Conservation (phyloP, 768 basidiomycete species). For the Mycena indigotica region DNA sequence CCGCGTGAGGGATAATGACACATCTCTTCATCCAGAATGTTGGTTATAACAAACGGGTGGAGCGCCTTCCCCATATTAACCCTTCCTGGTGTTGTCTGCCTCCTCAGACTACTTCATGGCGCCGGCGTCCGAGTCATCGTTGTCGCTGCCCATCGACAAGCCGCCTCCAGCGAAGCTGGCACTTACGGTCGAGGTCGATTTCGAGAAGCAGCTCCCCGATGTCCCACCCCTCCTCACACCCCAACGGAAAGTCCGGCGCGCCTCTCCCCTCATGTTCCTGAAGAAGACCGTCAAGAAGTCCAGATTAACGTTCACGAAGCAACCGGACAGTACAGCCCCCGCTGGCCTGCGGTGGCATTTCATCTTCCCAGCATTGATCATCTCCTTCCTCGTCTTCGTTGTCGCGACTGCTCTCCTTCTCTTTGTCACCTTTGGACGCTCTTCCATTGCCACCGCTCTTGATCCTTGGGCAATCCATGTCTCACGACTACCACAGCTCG, state of each 20-base stretch:
- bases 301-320: conserved; percentile 10
- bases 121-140: too few species aligned
- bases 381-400: conserved; percentile 7
- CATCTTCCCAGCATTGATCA: conserved; percentile 14
- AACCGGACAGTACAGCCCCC: conserved; percentile 1
- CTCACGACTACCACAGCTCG: conserved; percentile 10
- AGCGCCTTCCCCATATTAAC: neutral
- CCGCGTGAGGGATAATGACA: neutral
- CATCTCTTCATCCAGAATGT: neutral
- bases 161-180: conserved; percentile 3
- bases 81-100: conserved; percentile 18
- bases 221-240: conserved; percentile 16
- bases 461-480: conserved; percentile 8
- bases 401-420: conserved; percentile 18
- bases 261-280: conserved; percentile 8
- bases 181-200: neutral
- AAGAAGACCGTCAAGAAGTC: conserved; percentile 2
- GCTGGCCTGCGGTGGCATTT: conserved; percentile 15
- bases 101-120: conserved; percentile 17
- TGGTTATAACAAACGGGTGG: neutral
- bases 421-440: conserved; percentile 9
- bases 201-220: conserved; percentile 17
- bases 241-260: conserved; percentile 15
- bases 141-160: neutral
- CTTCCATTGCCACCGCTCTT: neutral